Percentiles rank a stretch among this genome's conserved stretches.
Evolutionary conservation across 106 monocot species (phyloP).

Genomic region (Allium sativum): DNA sequence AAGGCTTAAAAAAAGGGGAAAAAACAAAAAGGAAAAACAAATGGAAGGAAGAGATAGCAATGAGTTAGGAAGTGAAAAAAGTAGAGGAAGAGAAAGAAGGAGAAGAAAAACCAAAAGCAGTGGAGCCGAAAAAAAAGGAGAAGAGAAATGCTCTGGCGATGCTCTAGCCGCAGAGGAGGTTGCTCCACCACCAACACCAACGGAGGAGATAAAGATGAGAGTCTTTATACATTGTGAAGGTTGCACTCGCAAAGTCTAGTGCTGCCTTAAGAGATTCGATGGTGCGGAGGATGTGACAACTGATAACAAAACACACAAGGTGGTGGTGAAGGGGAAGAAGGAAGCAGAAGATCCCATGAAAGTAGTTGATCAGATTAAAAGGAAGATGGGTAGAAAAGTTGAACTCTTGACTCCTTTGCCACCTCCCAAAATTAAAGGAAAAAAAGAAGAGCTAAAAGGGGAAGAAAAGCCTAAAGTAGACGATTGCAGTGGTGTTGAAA

Average conservation of each 20-base stretch:
- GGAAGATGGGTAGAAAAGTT: constrained; percentile 73
- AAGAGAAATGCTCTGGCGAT: not conserved
- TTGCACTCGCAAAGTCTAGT: constrained; percentile 45
- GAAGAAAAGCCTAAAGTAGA: constrained; percentile 48
- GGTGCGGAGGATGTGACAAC: constrained; percentile 74
- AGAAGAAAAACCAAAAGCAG: too few relatives aligned
- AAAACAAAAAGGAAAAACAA: constrained; percentile 15
- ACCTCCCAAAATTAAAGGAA: constrained; percentile 15
- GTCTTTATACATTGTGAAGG: constrained; percentile 74
- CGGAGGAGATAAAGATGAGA: constrained; percentile 44
- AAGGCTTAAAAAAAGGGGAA: constrained; percentile 18
- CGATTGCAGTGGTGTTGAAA: constrained; percentile 53
- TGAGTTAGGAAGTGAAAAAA: constrained; percentile 28
- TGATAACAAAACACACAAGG: constrained; percentile 55
- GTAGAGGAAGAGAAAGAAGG: constrained; percentile 1
- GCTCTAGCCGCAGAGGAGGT: constrained; percentile 1
- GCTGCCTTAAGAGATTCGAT: constrained; percentile 36
- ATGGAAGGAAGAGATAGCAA: too few relatives aligned
- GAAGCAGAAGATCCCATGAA: constrained; percentile 69
- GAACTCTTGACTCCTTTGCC: constrained; percentile 58
- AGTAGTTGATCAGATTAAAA: constrained; percentile 67
- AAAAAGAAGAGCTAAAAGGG: constrained; percentile 22
- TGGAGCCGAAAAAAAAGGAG: constrained; percentile 9
- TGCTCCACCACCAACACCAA: constrained; percentile 32
- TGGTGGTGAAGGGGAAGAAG: constrained; percentile 73